Base-by-base conservation (phyloP, 495 filamentous ascomycete genomes). In the Aspergillus hancockii region DNA sequence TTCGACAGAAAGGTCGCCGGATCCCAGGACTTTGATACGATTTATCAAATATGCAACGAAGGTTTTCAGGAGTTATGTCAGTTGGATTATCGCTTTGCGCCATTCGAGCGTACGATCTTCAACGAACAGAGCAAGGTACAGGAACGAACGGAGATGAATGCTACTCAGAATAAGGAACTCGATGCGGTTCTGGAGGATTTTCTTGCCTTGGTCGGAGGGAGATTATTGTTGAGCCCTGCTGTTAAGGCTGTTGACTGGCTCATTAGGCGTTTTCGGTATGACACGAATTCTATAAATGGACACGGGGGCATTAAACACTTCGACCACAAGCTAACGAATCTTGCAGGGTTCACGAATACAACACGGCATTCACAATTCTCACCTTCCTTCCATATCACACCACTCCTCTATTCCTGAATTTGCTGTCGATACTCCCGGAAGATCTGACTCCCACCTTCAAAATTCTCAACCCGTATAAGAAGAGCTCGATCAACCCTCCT, bases 191-290 rank as follows among this genome's bases (percentile, higher is more conserved):
- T 98, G 52, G 87, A 94, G 61, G 81, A 83, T 5, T 98, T 98
- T 66, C 78, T 99, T 47, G 86, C 85, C 25, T 77, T 97, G 8
- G 84, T 90, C 13, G 85, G 89, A 22, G 83, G 84, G n/a, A 81
- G 88, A 49, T 62, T 99, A 38, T 80, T 91, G 28, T 77, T 99
- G 43, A 91, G 85, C 69, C 92, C 93, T 16, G 91, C 90, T 1
- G 81, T 94, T 14, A 96, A 93, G 64, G 90, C 92, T 5, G 79
- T 97, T 32, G 95, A 99, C 76, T 99, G 94, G 94, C 81, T 97
- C 22, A 81, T 99, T 31, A 80, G 94, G 66, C 82, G 92, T 58
- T 99, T 98, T 62, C 83, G 91, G 93, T 97, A 77, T 28, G 82
- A 63, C n/a, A n/a, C 19, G 63, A 21, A 28, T 32, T 47, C 32